Evolutionary conservation across 2,329 filamentous ascomycete species (phyloP).

Genomic region (Aspergillus niger): DNA sequence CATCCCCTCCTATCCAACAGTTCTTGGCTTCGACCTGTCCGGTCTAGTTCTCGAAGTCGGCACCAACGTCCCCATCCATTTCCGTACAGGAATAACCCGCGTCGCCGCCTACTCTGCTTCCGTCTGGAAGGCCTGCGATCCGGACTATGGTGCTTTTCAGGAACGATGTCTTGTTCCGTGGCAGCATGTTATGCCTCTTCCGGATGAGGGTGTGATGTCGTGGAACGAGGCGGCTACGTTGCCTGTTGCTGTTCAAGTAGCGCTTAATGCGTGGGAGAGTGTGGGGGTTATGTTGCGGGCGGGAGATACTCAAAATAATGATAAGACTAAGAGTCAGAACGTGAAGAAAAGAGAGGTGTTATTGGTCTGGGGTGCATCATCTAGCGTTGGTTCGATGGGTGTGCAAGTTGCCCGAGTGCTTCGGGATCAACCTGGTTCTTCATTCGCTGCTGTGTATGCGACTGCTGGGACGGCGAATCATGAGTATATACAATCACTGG

Average conservation of each 20-base stretch:
- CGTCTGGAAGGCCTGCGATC: slow-evolving; percentile 47
- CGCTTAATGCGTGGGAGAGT: slow-evolving; percentile 44
- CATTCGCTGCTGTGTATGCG: slow-evolving; percentile 47
- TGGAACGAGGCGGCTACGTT: slow-evolving; percentile 47
- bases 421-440: slow-evolving; percentile 34
- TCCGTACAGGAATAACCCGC: slow-evolving; percentile 39
- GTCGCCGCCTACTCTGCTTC: slow-evolving; percentile 44
- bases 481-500: slow-evolving; percentile 34
- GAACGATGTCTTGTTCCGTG: slow-evolving; percentile 47
- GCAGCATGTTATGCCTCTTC: slow-evolving; percentile 43
- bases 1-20: slow-evolving; percentile 45
- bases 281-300: slow-evolving; percentile 35
- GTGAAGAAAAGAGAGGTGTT: slow-evolving; percentile 35
- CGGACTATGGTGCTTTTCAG: slow-evolving; percentile 54
- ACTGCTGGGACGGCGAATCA: slow-evolving; percentile 40
- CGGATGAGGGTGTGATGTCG: slow-evolving; percentile 25
- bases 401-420: slow-evolving; percentile 45
- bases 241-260: slow-evolving; percentile 42
- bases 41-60: slow-evolving; percentile 50
- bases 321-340: no score
- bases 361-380: slow-evolving; percentile 49
- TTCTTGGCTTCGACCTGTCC: slow-evolving; percentile 43
- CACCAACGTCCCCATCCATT: slow-evolving; percentile 38
- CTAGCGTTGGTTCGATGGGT: slow-evolving; percentile 50
- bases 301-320: slow-evolving; percentile 13